phyloP scores from a whole-genome alignment of 208 protist species.

The Leishmania martiniquensis region DNA sequence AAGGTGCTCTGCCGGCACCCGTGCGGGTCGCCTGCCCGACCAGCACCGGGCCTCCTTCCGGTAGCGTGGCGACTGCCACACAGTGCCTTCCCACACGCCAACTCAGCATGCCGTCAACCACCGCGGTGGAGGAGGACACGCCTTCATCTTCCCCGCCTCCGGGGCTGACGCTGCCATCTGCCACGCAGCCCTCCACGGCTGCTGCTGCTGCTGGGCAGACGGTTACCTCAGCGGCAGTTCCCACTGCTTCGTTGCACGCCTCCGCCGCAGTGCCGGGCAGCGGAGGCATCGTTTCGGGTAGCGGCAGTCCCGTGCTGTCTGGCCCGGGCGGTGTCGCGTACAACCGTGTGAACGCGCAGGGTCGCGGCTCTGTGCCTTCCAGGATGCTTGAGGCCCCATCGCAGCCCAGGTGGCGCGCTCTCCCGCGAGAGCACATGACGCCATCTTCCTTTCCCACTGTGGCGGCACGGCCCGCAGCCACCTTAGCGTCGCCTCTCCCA shows the following conservation, averaged over 20 bases:
- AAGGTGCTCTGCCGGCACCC: background rate
- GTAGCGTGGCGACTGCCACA: background rate
- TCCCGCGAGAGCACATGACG: conserved; percentile 22
- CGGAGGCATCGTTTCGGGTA: background rate
- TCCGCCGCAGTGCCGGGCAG: background rate
- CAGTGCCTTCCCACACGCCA: background rate
- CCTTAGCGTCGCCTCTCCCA: background rate
- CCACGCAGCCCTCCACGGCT: background rate
- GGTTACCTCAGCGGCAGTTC: background rate
- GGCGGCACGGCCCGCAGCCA: background rate
- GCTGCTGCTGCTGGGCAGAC: background rate
- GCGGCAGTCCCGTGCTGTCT: background rate
- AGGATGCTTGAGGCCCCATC: conserved; percentile 21
- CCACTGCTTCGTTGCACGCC: background rate
- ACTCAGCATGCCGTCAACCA: background rate
- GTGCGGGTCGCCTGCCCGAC: background rate
- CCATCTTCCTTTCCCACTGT: background rate
- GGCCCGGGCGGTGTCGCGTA: conserved; percentile 12
- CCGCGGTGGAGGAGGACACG: background rate
- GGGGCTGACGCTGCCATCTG: background rate
- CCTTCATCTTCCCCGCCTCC: background rate
- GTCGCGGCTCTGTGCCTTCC: conserved; percentile 23
- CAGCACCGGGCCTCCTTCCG: background rate
- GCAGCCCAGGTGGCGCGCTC: conserved; percentile 15
- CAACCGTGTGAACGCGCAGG: conserved; percentile 25